Evolutionary conservation across 2,329 filamentous ascomycete species (phyloP), one percentile per base, ranked within the genome.

Genomic region (Pestalotiopsis sp.): DNA sequence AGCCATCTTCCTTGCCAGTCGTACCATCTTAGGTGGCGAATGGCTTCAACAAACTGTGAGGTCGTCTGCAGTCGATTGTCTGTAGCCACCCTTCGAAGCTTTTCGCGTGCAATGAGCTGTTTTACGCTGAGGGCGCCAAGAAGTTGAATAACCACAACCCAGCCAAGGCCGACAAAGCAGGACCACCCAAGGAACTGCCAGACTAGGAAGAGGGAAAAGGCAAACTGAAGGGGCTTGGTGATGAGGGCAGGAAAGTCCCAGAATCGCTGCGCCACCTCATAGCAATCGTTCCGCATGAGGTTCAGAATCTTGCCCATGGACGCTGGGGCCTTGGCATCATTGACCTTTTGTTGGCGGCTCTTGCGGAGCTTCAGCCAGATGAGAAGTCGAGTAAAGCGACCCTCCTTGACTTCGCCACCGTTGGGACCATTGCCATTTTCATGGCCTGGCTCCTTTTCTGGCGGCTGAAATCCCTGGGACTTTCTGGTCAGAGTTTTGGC

Each of bases 291-390:
- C 63, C 93, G 90, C 84, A 97, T 92, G 2, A 97, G 81, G 74
- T 97, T 97, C 70, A 97, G 87, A 65, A 97, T 96, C 76, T 97
- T 97, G 7, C 94, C 94, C 80, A 95, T 95, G 0, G 93, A 94
- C 0, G 94, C 93, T 2, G 92, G 88, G 67, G 87, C 83, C 69
- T 87, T 82, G 59, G 75, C 70, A 41, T 71, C 76, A 68, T 72
- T 72, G 49, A 72, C 72, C 57, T 74, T 74, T 69, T 73, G 75
- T 4, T 27, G 63, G 6, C 67, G 70, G 45, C 67, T 36, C 41
- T 73, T 73, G 45, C 72, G 73, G 58, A 74, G 68, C 64, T 73
- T 73, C 5, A 79, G 72, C 25, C 73, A 75, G 49, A 66, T 69
- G 1, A 81, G 69, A 3, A 79, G 67, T 31, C 75, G 77, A 67